Evolutionary conservation across 371 early-diverging fungal genomes (phyloP), one percentile per base, ranked within the genome.

Genomic region (Batrachochytrium dendrobatidis): DNA sequence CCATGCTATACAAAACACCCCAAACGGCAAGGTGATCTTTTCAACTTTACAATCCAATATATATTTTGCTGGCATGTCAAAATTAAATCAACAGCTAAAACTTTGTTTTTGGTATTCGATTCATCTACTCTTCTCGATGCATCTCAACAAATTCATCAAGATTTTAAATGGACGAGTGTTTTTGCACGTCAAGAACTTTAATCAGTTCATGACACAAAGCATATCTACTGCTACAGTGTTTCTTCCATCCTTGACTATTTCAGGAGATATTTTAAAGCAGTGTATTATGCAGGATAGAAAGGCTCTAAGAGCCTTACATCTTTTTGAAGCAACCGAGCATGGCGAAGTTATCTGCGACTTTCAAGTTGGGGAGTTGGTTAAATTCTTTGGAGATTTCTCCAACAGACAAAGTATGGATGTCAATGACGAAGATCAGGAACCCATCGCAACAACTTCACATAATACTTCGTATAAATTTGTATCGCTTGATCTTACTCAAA

Each of bases 251-350:
- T 65, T 71, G n/a, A 67, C 67, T 32, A 32, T 70, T 8, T 64
- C 65, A 25, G 61, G 68, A 18, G 71, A 70, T 59, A 70, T 72
- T 70, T 62, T 72, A 34, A 69, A 72, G 34, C 63, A 39, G 39
- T n/a, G 12, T n/a, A 39, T 39, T n/a, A 39, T 39, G 12, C 39
- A n/a, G 15, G 39, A 39, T 39, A 39, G n/a, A n/a, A 12, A n/a
- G n/a, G 39, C 39, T 15, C 39, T 39, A n/a, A 12, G 39, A n/a
- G 15, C n/a, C 12, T n/a, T 39, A n/a, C 15, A n/a, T n/a, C 39
- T 39, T 12, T n/a, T n/a, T n/a, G n/a, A n/a, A n/a, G n/a, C n/a
- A n/a, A n/a, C n/a, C n/a, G n/a, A n/a, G n/a, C 15, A 39, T 39
- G 39, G 15, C 39, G 39, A 39, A 12, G 15, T 12, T 39, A 15